These are phyloP conservation scores for Mrakia frigida DNA, from an alignment of 768 basidiomycete species.

Conservation along the genomic window DNA sequence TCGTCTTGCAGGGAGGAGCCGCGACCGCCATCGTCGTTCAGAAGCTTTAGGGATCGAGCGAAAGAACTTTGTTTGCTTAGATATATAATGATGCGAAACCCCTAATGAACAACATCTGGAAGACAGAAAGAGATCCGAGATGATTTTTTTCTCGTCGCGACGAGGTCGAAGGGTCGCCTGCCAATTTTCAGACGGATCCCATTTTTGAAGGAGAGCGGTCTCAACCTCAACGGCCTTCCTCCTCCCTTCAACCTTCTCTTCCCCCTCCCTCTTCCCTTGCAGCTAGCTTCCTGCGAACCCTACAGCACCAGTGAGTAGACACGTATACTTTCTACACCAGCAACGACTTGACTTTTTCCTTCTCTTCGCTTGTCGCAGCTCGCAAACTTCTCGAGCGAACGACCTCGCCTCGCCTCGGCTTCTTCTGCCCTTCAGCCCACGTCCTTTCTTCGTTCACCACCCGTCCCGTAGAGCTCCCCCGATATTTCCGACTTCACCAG, in stretches of 20 bases:
- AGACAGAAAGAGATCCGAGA: too few species aligned
- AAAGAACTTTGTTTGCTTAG: background rate
- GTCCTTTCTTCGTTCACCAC: background rate
- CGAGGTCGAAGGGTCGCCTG: too few species aligned
- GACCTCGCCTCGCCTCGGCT: background rate
- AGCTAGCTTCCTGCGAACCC: background rate
- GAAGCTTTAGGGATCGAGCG: slow-evolving; percentile 54
- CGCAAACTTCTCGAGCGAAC: background rate
- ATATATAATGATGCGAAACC: background rate
- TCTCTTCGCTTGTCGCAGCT: background rate
- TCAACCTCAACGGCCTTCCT: background rate
- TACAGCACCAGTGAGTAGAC: background rate
- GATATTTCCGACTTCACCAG: too few species aligned
- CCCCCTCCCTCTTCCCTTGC: background rate
- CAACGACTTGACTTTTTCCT: too few species aligned
- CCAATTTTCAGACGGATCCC: too few species aligned
- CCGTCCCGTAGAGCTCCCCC: background rate
- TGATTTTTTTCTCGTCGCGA: too few species aligned
- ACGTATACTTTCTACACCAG: background rate
- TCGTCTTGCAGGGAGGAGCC: slow-evolving; percentile 68
- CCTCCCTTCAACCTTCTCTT: background rate
- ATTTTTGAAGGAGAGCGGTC: too few species aligned
- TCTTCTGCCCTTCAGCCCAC: background rate
- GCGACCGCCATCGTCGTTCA: slow-evolving; percentile 87
- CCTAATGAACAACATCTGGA: too few species aligned